A percentile compares a stretch with the other conserved stretches of the same genome.
These are phyloP conservation scores for Glycyrrhiza uralensis DNA, from an alignment of 306 rosid genomes.

Conservation along the genomic window DNA sequence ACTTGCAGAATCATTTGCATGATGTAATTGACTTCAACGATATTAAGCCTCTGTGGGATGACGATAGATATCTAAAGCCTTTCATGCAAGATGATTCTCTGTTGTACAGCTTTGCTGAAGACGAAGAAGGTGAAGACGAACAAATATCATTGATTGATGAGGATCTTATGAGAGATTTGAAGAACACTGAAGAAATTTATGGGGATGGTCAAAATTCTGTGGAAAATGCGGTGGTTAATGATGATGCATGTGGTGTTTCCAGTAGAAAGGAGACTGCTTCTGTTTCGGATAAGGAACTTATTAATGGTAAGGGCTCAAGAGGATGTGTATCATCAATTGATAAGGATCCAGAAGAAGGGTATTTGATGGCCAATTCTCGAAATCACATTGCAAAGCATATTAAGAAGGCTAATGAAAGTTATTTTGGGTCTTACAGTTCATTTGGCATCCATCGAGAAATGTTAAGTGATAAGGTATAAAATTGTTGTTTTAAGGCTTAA, in stretches of 20 bases:
- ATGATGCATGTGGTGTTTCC: neutral
- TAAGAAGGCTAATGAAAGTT: slow-evolving; percentile 68
- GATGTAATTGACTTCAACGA: slow-evolving; percentile 36
- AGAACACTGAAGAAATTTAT: slow-evolving; percentile 37
- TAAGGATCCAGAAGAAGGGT: slow-evolving; percentile 28
- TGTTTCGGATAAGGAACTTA: slow-evolving; percentile 32
- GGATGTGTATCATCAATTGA: slow-evolving; percentile 31
- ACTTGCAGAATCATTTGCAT: slow-evolving; percentile 70
- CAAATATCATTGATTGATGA: slow-evolving; percentile 34
- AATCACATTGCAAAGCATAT: slow-evolving; percentile 49
- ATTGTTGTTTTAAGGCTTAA: slow-evolving; percentile 10
- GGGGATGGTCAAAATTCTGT: slow-evolving; percentile 22
- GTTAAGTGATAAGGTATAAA: slow-evolving; percentile 83
- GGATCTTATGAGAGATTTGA: slow-evolving; percentile 46
- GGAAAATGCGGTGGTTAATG: slow-evolving; percentile 29
- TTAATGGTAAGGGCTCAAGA: slow-evolving; percentile 34
- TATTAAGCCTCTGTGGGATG: slow-evolving; percentile 54
- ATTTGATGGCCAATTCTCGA: slow-evolving; percentile 37
- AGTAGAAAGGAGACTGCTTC: slow-evolving; percentile 27
- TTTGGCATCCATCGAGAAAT: slow-evolving; percentile 94
- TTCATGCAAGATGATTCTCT: slow-evolving; percentile 70
- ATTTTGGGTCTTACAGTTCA: slow-evolving; percentile 89
- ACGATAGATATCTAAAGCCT: slow-evolving; percentile 71
- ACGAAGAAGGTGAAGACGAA: slow-evolving; percentile 65
- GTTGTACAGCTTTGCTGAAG: slow-evolving; percentile 73